Conservation (phyloP, 1,284 basidiomycete species). For the Pseudozyma thailandica region DNA sequence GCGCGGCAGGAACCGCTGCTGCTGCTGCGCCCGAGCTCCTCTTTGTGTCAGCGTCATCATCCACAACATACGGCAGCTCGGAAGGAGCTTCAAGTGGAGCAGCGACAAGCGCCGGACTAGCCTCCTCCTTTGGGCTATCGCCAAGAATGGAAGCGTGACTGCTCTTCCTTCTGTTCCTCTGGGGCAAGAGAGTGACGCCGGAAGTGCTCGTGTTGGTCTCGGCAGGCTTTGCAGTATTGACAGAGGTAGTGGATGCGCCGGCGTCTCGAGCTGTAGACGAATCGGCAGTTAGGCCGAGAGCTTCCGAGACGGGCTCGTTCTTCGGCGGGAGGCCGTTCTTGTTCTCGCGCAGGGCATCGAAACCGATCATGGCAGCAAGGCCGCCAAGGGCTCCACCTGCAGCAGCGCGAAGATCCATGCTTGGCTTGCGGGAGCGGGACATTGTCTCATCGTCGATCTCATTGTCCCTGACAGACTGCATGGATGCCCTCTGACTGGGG, state of each 20-base stretch:
- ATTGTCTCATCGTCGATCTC: slow-evolving; percentile 46
- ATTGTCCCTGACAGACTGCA: slow-evolving; percentile 40
- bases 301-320: slow-evolving; percentile 20
- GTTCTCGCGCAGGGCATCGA: slow-evolving; percentile 42
- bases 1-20: slow-evolving; percentile 13
- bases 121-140: slow-evolving; percentile 6
- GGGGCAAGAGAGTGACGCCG: slow-evolving; percentile 17
- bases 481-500: slow-evolving; percentile 40
- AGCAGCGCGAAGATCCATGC: slow-evolving; percentile 42
- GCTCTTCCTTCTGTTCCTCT: slow-evolving; percentile 16
- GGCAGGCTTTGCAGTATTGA: slow-evolving; percentile 17
- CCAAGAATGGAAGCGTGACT: slow-evolving; percentile 12
- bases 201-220: slow-evolving; percentile 4
- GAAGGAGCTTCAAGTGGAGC: slow-evolving; percentile 11
- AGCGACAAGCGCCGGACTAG: slow-evolving; percentile 1
- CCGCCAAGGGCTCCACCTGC: slow-evolving; percentile 50
- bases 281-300: slow-evolving; percentile 21
- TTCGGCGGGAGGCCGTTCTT: slow-evolving; percentile 44
- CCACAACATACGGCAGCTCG: slow-evolving; percentile 41
- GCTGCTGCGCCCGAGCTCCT: slow-evolving; percentile 21
- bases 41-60: slow-evolving; percentile 16
- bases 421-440: slow-evolving; percentile 36
- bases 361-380: slow-evolving; percentile 50
- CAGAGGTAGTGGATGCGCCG: slow-evolving; percentile 19
- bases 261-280: slow-evolving; percentile 7